Percentiles rank a stretch among this genome's conserved stretches.
Evolutionary conservation across 345 rosid genomes (phyloP).

Genomic region (Lagerstroemia speciosa): DNA sequence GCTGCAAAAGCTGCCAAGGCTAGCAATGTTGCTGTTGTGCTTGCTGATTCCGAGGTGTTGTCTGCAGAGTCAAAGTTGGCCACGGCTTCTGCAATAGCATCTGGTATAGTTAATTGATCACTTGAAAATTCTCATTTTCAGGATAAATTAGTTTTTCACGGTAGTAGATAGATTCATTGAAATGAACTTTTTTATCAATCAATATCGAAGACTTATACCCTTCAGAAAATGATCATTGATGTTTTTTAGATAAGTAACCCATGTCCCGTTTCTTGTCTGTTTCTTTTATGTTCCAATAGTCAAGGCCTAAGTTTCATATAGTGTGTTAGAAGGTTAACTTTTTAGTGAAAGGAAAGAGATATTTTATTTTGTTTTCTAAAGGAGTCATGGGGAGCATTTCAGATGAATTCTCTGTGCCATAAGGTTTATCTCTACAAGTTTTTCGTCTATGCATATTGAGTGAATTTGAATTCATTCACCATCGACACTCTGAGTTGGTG

Average conservation of each 20-base stretch:
- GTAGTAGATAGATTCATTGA: neutral
- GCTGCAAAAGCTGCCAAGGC: conserved; percentile 74
- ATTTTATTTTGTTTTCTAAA: neutral
- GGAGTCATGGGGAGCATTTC: too few species aligned
- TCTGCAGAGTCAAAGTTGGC: conserved; percentile 48
- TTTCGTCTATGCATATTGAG: too few species aligned
- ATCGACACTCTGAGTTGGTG: too few species aligned
- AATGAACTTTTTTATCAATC: neutral
- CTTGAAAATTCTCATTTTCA: neutral
- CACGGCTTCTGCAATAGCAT: conserved; percentile 68
- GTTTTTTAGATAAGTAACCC: neutral
- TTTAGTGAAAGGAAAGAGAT: too few species aligned
- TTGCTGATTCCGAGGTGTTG: conserved; percentile 51
- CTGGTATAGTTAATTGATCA: conserved; percentile 32
- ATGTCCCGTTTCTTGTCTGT: neutral
- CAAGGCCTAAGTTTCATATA: too few species aligned
- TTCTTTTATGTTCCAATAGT: too few species aligned
- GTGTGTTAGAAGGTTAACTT: too few species aligned
- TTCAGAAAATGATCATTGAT: neutral
- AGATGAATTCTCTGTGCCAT: too few species aligned
- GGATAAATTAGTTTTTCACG: neutral
- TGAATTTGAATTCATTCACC: too few species aligned
- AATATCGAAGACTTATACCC: neutral
- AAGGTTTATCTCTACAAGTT: too few species aligned
- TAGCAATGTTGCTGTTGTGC: conserved; percentile 38